These are phyloP conservation scores for Blepharisma stoltei DNA, from an alignment of 73 alveolate species.

Conservation along the genomic window DNA sequence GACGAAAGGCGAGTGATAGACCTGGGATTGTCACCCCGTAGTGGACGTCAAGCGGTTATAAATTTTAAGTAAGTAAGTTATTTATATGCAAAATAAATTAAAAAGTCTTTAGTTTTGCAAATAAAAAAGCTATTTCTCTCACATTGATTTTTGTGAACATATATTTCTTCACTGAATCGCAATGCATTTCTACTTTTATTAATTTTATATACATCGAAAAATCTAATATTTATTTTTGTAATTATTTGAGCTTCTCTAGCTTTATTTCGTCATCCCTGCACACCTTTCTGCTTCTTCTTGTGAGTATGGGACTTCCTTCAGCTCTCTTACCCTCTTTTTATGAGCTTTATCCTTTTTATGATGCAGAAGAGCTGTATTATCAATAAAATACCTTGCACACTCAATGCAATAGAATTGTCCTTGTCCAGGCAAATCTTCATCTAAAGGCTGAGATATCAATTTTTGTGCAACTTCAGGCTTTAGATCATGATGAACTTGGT, in stretches of 20 bases:
- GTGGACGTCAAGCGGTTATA: too few relatives aligned
- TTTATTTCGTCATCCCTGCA: constrained; percentile 51
- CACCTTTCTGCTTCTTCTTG: constrained; percentile 71
- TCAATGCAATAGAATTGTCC: constrained; percentile 77
- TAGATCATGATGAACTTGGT: constrained; percentile 62
- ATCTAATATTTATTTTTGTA: too few relatives aligned
- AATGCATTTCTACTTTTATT: too few relatives aligned
- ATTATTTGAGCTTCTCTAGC: not conserved
- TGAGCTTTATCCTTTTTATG: constrained; percentile 75
- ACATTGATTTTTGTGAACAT: too few relatives aligned
- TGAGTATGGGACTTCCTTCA: constrained; percentile 61
- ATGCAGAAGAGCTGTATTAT: constrained; percentile 42
- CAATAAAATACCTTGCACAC: constrained; percentile 73
- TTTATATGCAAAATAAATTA: too few relatives aligned
- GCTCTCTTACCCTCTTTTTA: constrained; percentile 66
- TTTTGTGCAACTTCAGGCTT: constrained; percentile 50
- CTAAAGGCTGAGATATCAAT: constrained; percentile 47
- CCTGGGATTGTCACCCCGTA: too few relatives aligned
- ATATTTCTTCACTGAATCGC: too few relatives aligned
- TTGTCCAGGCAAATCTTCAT: constrained; percentile 83
- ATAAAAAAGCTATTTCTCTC: too few relatives aligned
- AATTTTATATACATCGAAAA: too few relatives aligned
- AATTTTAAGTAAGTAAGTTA: too few relatives aligned
- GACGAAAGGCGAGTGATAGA: too few relatives aligned
- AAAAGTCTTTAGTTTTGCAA: too few relatives aligned